Evolutionary conservation across 306 rosid species (phyloP).

Genomic region (Fragaria nilgerrensis): DNA sequence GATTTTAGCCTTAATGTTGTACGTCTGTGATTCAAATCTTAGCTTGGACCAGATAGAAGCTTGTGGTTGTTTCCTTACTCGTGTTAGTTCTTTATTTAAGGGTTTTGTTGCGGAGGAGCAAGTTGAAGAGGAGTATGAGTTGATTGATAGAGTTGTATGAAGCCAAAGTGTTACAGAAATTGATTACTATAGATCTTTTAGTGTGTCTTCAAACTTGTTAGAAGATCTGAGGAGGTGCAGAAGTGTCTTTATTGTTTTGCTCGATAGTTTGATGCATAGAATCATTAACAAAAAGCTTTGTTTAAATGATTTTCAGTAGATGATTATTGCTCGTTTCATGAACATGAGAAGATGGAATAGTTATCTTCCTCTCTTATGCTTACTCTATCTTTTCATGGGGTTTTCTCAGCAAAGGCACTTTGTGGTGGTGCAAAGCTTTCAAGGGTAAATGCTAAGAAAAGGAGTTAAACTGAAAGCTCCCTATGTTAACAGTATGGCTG

Average conservation of each 20-base stretch:
- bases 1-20: slow-evolving; percentile 61
- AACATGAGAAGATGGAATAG: slow-evolving; percentile 50
- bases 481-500: slow-evolving; percentile 30
- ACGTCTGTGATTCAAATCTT: slow-evolving; percentile 63
- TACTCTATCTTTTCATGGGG: slow-evolving; percentile 56
- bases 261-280: slow-evolving; percentile 53
- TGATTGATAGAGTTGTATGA: slow-evolving; percentile 52
- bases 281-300: slow-evolving; percentile 58
- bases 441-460: slow-evolving; percentile 56
- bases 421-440: slow-evolving; percentile 62
- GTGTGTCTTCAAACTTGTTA: slow-evolving; percentile 48
- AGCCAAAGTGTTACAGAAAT: slow-evolving; percentile 49
- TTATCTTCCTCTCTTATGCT: slow-evolving; percentile 45
- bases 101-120: slow-evolving; percentile 39
- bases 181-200: slow-evolving; percentile 66
- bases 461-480: slow-evolving; percentile 46
- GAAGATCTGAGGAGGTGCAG: slow-evolving; percentile 55
- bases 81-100: slow-evolving; percentile 48
- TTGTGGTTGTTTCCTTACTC: slow-evolving; percentile 55
- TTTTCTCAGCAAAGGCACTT: slow-evolving; percentile 19
- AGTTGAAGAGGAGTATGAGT: slow-evolving; percentile 50
- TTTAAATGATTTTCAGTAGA: slow-evolving; percentile 34
- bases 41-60: slow-evolving; percentile 67
- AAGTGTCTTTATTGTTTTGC: slow-evolving; percentile 56
- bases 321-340: slow-evolving; percentile 56